Evolutionary conservation across 805 yeast genomes (phyloP).

Genomic region (Myxozyma melibiosi): DNA sequence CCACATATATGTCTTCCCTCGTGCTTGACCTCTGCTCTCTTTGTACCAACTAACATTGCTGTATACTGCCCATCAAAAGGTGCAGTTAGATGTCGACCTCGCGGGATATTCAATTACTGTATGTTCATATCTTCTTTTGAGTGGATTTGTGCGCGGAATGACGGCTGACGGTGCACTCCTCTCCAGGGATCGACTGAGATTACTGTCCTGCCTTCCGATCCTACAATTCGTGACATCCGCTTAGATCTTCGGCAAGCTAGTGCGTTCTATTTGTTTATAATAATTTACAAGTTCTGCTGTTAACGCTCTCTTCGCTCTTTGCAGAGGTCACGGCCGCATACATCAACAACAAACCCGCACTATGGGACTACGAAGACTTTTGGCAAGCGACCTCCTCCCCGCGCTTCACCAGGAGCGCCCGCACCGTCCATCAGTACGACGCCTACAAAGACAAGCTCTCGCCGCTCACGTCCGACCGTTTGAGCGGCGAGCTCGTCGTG

Average conservation of each 20-base stretch:
- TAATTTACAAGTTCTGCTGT: neutral
- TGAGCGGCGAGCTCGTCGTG: conserved; percentile 64
- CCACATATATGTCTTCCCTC: conserved; percentile 30
- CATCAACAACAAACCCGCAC: conserved; percentile 63
- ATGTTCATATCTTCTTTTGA: neutral
- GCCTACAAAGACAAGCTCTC: conserved; percentile 32
- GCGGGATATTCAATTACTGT: conserved; percentile 15
- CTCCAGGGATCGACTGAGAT: conserved; percentile 74
- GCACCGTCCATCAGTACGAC: conserved; percentile 36
- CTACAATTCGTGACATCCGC: conserved; percentile 58
- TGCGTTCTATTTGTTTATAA: conserved; percentile 39
- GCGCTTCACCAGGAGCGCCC: conserved; percentile 18
- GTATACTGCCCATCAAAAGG: conserved; percentile 32
- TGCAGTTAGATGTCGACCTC: conserved; percentile 26
- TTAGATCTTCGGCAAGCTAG: conserved; percentile 74
- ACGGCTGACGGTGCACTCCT: neutral
- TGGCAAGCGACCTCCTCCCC: conserved; percentile 44
- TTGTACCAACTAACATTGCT: neutral
- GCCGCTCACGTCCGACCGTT: conserved; percentile 54
- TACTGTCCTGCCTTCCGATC: conserved; percentile 71
- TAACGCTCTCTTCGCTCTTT: neutral
- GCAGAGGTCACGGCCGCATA: conserved; percentile 58
- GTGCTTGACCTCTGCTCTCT: neutral
- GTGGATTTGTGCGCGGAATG: neutral
- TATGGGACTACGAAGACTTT: conserved; percentile 59